Evolutionary conservation across 2,329 filamentous ascomycete genomes (phyloP), one percentile per base, ranked within the genome.

Genomic region (Neocatenulostroma microsporum): DNA sequence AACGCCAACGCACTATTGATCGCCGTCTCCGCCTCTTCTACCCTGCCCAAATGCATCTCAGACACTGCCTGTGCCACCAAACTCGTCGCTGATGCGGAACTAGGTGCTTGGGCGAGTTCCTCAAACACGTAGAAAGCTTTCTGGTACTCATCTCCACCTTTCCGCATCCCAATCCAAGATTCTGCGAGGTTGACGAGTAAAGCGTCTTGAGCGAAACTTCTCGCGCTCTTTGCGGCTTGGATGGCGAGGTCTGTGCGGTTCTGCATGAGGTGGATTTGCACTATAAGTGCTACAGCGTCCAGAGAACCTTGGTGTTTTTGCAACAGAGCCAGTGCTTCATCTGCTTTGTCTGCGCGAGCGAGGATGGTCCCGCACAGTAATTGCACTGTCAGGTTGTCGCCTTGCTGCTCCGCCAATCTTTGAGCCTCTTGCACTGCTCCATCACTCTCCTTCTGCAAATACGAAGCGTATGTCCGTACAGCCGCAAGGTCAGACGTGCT

Each of bases 101-200:
- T 79, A 2, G 87, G 82, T 19, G 84, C 81, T 57, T 94, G 85
- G 4, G 91, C 89, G 32, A 96, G 76, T 63, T 98, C 91, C 64
- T 96, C 89, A 56, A 86, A 96, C 43, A 96, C 89, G 70, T 98
- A 96, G 65, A 94, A 96, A 13, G 89, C 82, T 57, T 91, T 84
- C 57, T 96, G 91, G 64, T 96, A 96, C 51, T 94, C 87, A 49
- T 88, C 88, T 56, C 89, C 89, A 56, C 91, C 89, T 82, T 89
- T 70, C 61, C 91, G 74, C 62, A 96, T 64, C 19, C 87, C 88
- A 46, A 94, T 84, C 91, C 89, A 98, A 6, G 85, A 85, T 66
- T 98, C 91, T 6, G 88, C 88, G 48, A 98, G 66, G 63, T 98
- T 96, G 47, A 96, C 85, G 33, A 96, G 70, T 25, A 96, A 68